Evolutionary conservation across 768 basidiomycete genomes (phyloP), one percentile per base, ranked within the genome.

Genomic region (Clavaria fumosa): DNA sequence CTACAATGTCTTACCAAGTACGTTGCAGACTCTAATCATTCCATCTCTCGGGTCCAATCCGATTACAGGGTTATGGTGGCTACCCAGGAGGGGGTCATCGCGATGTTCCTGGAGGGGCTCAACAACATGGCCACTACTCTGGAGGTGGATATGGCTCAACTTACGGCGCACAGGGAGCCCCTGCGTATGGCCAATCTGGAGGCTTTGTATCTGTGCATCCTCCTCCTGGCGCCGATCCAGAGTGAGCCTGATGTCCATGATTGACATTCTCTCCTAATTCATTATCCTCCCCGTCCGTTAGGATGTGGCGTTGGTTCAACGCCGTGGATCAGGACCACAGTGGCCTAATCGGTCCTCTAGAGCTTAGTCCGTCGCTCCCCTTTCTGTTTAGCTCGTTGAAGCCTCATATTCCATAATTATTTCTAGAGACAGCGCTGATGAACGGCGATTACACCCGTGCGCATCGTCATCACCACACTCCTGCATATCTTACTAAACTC

Each of bases 401-500:
- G n/a, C n/a, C 26, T 28, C 14, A 28, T 28, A 14, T 28, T 20
- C 27, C 35, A 5, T 44, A 17, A 18, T 4, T 34, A 3, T 37
- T 1, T 18, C 2, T 19, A 72, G 70, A 69, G 50, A 54, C 58
- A 28, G 62, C 66, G 4, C 49, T 69, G 40, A 61, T 70, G 35
- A 67, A 67, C 50, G 63, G 83, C 27, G 79, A 88, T 50, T 85
- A 79, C 80, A 69, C 67, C 46, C 72, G 83, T 85, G 45, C 55
- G 83, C 64, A 17, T 15, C 39, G 23, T 30, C 9, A 10, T 15
- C 15, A 3, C 7, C 18, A 7, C 24, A 7, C 12, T 15, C 6
- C 18, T 12, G 17, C 11, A 17, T 23, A 20, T 9, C 34, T 28
- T 4, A 34, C 30, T 20, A 19, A 17, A 12, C 5, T 33, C 22